Evolutionary conservation across 1,284 basidiomycete genomes (phyloP), one percentile per base, ranked within the genome.

Genomic region (Papiliotrema nemorosa): DNA sequence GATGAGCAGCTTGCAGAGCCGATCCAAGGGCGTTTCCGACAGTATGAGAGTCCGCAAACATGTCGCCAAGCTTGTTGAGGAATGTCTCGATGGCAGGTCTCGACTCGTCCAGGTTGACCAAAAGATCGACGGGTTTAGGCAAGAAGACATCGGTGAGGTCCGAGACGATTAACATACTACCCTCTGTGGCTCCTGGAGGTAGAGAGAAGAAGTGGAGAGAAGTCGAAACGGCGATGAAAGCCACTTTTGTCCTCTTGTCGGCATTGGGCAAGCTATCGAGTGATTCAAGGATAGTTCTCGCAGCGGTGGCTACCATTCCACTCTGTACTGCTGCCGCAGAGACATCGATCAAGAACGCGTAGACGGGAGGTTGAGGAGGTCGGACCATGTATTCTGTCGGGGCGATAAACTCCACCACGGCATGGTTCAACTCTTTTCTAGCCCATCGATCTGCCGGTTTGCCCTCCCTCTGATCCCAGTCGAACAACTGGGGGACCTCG

Each of bases 301-400:
- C 96, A 18, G 94, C 94, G 45, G 93, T 97, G 16, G 94, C 93
- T 33, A 97, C 90, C 93, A 99, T 97, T 47, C 90, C 92, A 41
- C 87, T 88, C 74, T 91, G 88, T 41, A 98, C 83, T 33, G 93
- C 92, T 38, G 85, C 76, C 70, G 96, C 89, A 66, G 88, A 90
- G 60, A 98, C 92, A 69, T 99, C 96, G 75, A 99, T 89, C 64
- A 98, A 81, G 80, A 98, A 97, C 49, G 94, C 84, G 76, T 97
- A 97, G 47, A 96, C 90, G 16, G 93, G 90, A 12, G 96, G 91
- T 74, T 97, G 96, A 36, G 96, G 96, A 16, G 96, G 89, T 58
- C 96, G 88, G 26, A 80, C 92, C 94, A 98, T 97, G 77, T 99
- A 98, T 77, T 99, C 96, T 1, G 93, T 94, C 9, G 96, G 94